These are phyloP conservation scores for Penicillium sp. DNA, from an alignment of 2,329 filamentous ascomycete species.

Conservation along the genomic window DNA sequence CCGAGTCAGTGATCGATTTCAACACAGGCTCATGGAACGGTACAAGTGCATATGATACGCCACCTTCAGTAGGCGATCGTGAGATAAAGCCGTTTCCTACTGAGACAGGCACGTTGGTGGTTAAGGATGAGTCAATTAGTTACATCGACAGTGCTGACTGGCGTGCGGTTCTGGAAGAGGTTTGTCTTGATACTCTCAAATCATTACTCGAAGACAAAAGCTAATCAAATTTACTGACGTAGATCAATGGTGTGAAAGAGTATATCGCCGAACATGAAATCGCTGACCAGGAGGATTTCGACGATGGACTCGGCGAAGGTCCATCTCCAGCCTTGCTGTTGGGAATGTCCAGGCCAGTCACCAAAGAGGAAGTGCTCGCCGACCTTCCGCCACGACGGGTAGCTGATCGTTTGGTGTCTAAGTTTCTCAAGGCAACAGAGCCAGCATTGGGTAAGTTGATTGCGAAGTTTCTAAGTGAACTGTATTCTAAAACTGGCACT, in stretches of 20 bases:
- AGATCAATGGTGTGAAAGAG: constrained; percentile 43
- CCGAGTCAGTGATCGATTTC: constrained; percentile 14
- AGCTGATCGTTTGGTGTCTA: constrained; percentile 41
- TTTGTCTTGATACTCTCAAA: constrained; percentile 22
- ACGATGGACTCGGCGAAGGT: constrained; percentile 25
- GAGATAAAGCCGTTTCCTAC: constrained; percentile 21
- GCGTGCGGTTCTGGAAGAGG: constrained; percentile 43
- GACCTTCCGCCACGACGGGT: constrained; percentile 37
- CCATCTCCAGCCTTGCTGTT: constrained; percentile 36
- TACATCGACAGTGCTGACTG: constrained; percentile 45
- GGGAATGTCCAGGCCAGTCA: constrained; percentile 29
- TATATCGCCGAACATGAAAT: constrained; percentile 31
- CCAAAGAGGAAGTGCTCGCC: constrained; percentile 38
- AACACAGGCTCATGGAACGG: constrained; percentile 16
- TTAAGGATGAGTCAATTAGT: constrained; percentile 37
- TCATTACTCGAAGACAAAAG: constrained; percentile 5
- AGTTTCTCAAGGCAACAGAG: constrained; percentile 40
- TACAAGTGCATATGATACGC: constrained; percentile 14
- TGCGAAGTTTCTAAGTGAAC: background rate
- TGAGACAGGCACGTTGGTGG: constrained; percentile 38
- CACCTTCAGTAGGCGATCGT: constrained; percentile 15
- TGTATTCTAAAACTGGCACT: background rate
- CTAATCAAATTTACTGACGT: constrained; percentile 8
- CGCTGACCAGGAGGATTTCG: constrained; percentile 31
- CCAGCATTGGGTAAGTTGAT: constrained; percentile 34